Base-by-base conservation (phyloP, 2,329 filamentous ascomycete genomes). In the Cryoendolithus antarcticus region DNA sequence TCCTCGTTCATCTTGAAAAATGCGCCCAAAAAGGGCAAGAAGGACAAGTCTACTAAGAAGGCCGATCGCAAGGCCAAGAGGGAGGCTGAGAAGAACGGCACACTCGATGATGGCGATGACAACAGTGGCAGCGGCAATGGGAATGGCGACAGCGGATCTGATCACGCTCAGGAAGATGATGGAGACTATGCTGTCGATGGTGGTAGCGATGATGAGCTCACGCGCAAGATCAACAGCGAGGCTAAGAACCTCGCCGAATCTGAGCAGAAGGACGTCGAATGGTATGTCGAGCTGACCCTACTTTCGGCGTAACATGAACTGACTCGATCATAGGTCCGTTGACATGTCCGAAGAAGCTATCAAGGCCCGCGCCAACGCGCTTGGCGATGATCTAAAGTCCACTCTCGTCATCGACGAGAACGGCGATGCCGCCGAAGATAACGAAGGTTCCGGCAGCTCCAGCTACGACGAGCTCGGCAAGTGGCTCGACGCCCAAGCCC, bases 1-100 rank as follows among this genome's bases (percentile, higher is more conserved):
- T 93, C 84, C 64, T 84, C 85, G 47, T 98, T 94, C 72, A 95
- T 98, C 61, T 69, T 96, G 61, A 96, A 96, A 76, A 93, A 91
- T 61, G 80, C 86, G 63, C 81, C 85, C 54, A 93, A 93, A 71
- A 86, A 86, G 65, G 76, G 77, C 55, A 95, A 95, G 75, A 94
- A 93, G 68, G 86, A 95, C 72, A 96, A 94, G 74, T 82, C 86
- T 40, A 84, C 83, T 64, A 93, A 91, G 71, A 91, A 91, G 62
- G 82, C 85, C 57, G 67, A 70, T 39, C 86, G 86, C 61, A 86
- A 82, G 64, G 86, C 88, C 52, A 89, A 86, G 70, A 82, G 86
- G 64, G 78, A 77, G 56, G 74, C 72, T 44, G 67, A 70, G 49
- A 63, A 67, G 49, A 64, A 69, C 43, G 68, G 63, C 31, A 65